phyloP scores from a whole-genome alignment of 2,329 filamentous ascomycete species.

The Fusarium napiforme region DNA sequence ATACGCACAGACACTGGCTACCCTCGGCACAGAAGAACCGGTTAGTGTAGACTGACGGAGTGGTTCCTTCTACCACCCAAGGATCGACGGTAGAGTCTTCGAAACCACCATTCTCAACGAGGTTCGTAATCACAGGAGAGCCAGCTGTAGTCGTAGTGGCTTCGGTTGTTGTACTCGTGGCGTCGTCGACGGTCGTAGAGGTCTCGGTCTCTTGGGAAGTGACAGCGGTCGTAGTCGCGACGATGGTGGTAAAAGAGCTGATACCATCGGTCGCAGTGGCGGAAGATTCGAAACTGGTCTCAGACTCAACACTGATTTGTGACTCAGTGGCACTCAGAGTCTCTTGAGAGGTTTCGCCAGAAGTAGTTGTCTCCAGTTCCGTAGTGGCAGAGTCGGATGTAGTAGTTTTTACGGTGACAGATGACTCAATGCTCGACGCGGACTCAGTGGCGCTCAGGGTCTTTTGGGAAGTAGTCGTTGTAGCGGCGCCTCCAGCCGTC shows the following conservation, averaged over 20 bases:
- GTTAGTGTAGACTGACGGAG: fast-evolving
- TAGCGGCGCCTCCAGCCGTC: not conserved
- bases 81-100: not conserved
- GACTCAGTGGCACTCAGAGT: not conserved
- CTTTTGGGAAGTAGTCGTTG: not conserved
- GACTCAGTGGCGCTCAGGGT: not conserved
- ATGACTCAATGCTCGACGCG: not conserved
- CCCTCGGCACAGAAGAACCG: not conserved
- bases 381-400: not conserved
- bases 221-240: not conserved
- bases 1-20: not conserved
- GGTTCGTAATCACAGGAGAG: not conserved
- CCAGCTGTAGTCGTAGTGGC: not conserved
- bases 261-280: not conserved
- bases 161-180: not conserved
- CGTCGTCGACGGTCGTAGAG: not conserved
- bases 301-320: not conserved
- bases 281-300: not conserved
- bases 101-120: not conserved
- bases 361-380: not conserved
- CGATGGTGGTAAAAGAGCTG: not conserved
- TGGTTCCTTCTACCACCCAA: not conserved
- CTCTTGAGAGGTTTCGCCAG: not conserved
- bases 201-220: not conserved
- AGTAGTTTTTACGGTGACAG: fast-evolving